phyloP scores from a whole-genome alignment of 2,329 filamentous ascomycete species.

The Fusarium sororula region DNA sequence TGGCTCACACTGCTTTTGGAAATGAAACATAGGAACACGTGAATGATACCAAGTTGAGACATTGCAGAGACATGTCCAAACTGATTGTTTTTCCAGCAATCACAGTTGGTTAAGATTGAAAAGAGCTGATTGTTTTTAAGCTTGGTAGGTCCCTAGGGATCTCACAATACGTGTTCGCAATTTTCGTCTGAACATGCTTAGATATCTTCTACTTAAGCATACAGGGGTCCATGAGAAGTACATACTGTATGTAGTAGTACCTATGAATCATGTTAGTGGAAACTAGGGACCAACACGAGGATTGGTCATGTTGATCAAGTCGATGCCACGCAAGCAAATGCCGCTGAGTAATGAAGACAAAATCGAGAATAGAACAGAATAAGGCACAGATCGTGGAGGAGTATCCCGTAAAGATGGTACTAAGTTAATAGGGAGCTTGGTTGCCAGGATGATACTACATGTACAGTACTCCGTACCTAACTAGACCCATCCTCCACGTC shows the following conservation, averaged over 20 bases:
- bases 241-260: too few species aligned
- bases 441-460: not conserved
- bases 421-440: not conserved
- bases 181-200: not conserved
- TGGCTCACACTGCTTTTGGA: constrained; percentile 6
- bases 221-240: constrained; percentile 4
- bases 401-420: too few species aligned
- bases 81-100: not conserved
- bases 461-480: too few species aligned
- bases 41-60: not conserved
- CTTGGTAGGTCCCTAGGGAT: not conserved
- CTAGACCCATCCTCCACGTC: constrained; percentile 8
- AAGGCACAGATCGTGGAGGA: not conserved
- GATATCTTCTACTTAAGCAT: not conserved
- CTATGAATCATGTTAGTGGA: not conserved
- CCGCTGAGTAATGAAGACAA: not conserved
- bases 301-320: not conserved
- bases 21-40: not conserved
- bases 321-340: constrained; percentile 14
- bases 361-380: not conserved
- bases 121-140: not conserved
- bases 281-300: constrained; percentile 8
- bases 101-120: too few species aligned
- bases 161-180: not conserved
- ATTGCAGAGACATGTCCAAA: not conserved